Base-by-base conservation (phyloP, 129 eudicot genomes). In the Calendula officinalis region DNA sequence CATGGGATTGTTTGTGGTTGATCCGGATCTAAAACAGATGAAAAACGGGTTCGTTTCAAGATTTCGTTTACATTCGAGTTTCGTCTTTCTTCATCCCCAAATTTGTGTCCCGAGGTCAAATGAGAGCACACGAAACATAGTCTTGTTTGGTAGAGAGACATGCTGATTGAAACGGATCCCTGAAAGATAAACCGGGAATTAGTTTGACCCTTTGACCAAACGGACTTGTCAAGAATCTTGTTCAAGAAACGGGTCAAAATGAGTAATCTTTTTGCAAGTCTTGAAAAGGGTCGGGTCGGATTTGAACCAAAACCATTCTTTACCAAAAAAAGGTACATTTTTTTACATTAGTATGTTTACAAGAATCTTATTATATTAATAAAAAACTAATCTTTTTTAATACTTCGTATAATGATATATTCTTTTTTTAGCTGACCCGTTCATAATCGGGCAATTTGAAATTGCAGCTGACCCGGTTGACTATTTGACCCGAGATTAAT, bases 131-230 rank as follows among this genome's bases (percentile, higher is more conserved):
- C 88, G 64, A 94, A 94, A 69, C 99, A 94, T 6, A 94, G 57
- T 48, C 95, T 80, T 10, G 92, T 77, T 62, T 94, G 99, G 65
- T 74, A 94, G 61, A 94, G 84, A 30, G 99, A 85, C 96, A 94
- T 94, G 77, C 99, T 94, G 14, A 94, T 79, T 4, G 99, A 94
- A 49, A 94, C 94, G 16, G 97, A 94, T 67, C 99, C 99, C 99
- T 92, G 83, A 51, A 61, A n/a, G 37, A 36, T 56, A 41, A 52
- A 27, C 4, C 56, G 40, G 3, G 8, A 27, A 2, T 12, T 52
- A 30, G 8, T 53, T 49, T 30, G 34, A 27, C 9, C 36, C 54
- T 30, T 7, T 37, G 10, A 22, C 34, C 11, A 13, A 33, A 15
- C 8, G 8, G 42, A n/a, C 6, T 62, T 4, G 60, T 16, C 15